Percentiles rank a stretch among this genome's conserved stretches.
phyloP scores from a whole-genome alignment of 345 rosid genomes.

The Psidium friedrichsthalianum region DNA sequence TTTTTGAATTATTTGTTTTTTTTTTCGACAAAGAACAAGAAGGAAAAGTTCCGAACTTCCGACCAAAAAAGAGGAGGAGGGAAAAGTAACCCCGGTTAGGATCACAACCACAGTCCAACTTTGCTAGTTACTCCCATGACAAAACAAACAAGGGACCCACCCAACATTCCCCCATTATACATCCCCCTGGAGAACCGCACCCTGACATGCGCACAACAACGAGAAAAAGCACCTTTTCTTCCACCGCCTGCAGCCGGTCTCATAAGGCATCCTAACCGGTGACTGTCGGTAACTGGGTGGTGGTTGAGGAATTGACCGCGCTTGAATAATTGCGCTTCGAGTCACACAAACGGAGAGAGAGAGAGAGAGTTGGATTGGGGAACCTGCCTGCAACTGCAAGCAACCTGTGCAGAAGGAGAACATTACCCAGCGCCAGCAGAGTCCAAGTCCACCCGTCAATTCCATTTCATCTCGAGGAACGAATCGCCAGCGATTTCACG shows the following conservation, averaged over 20 bases:
- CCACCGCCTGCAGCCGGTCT: neutral
- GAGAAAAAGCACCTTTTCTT: neutral
- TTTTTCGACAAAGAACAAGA: no score
- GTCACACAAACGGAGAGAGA: no score
- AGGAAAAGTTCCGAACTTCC: no score
- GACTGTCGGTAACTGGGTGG: neutral
- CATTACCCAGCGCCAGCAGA: no score
- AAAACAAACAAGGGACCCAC: neutral
- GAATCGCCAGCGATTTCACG: neutral
- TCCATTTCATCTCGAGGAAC: neutral
- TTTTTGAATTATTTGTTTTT: no score
- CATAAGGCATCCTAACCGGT: neutral
- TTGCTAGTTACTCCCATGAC: neutral
- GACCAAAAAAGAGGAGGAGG: neutral
- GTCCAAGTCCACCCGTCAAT: neutral
- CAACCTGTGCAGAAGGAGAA: no score
- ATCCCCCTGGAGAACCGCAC: neutral
- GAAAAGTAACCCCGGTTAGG: neutral
- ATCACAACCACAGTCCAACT: neutral
- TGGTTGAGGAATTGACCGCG: neutral
- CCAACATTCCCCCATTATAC: neutral
- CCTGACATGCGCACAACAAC: neutral
- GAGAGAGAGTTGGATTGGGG: neutral
- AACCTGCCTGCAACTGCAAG: no score
- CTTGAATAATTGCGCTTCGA: neutral